Evolutionary conservation across 371 early-diverging fungal species (phyloP).

Genomic region (Circinella minor): DNA sequence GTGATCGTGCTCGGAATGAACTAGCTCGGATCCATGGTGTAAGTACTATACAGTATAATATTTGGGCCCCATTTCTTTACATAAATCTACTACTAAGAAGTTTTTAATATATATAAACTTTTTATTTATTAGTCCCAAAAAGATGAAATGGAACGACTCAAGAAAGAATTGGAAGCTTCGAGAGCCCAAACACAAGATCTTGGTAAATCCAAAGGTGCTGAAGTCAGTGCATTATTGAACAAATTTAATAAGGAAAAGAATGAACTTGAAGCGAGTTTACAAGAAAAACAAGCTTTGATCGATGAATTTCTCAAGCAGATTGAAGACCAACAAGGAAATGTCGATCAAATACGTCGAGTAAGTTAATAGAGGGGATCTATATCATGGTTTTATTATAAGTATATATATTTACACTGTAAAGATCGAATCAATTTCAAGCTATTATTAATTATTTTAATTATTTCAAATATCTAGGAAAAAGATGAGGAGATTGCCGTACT

Average conservation of each 20-base stretch:
- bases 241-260: slow-evolving; percentile 83
- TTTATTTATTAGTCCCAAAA: slow-evolving; percentile 59
- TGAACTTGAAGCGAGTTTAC: slow-evolving; percentile 72
- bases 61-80: no score
- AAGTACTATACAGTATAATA: slow-evolving; percentile 12
- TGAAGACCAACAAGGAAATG: slow-evolving; percentile 70
- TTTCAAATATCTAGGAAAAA: slow-evolving; percentile 50
- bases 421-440: not conserved
- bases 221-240: slow-evolving; percentile 77
- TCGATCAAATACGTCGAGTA: slow-evolving; percentile 64
- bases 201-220: slow-evolving; percentile 76
- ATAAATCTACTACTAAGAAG: no score
- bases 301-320: slow-evolving; percentile 73
- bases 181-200: slow-evolving; percentile 81
- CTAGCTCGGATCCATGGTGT: slow-evolving; percentile 64
- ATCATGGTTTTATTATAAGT: no score
- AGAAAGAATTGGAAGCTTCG: slow-evolving; percentile 78
- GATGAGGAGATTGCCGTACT: slow-evolving; percentile 91
- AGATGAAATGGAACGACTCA: slow-evolving; percentile 81
- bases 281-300: slow-evolving; percentile 47
- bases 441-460: not conserved
- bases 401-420: not conserved
- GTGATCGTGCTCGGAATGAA: slow-evolving; percentile 81
- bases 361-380: not conserved
- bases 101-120: not conserved